Evolutionary conservation across 768 basidiomycete species (phyloP), one percentile per base, ranked within the genome.

Genomic region (Pholiota microspora): DNA sequence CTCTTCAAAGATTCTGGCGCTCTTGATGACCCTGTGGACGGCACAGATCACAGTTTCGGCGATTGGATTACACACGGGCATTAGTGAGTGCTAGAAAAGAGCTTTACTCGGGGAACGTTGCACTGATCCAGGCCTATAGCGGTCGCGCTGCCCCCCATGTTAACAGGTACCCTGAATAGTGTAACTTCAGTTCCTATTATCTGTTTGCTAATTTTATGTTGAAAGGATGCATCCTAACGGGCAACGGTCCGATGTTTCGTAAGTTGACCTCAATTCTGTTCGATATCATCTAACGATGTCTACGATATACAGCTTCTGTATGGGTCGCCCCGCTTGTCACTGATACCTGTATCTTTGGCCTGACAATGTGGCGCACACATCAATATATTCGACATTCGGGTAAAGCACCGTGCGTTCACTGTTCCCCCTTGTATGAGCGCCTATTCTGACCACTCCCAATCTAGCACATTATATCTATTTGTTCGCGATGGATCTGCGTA

Each of bases 171-270:
- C 58, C 24, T 12, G 9, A n/a, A 29, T 27, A 10, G 35, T 8
- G 9, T 12, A 12, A 18, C 31, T 40, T 10, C 10, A 7, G 25
- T 21, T 28, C 1, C 18, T 10, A 3, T 31, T 16, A 9, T 31
- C 1, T 42, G 13, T 40, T 4, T 4, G 10, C n/a, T 44, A 6
- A 23, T 38, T 2, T 10, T 6, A 16, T 46, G 21, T 16, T 34
- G 4, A 31, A 12, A 69, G 68, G 64, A 16, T 70, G 69, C 36
- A 67, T 70, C 10, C 52, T 68, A 8, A 65, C 63, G 7, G 62
- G 65, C 5, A 48, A 25, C 7, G 54, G 57, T 36, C 32, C 57
- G 3, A 53, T 66, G 15, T 70, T 62, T 34, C 51, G 61, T 62
- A 32, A 29, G 61, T 51, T 44, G 12, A 34, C 2, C 44, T 25